A percentile compares a stretch with the other conserved stretches of the same genome.
Evolutionary conservation across 83 land plant genomes (phyloP).

Genomic region (Picea mariana): DNA sequence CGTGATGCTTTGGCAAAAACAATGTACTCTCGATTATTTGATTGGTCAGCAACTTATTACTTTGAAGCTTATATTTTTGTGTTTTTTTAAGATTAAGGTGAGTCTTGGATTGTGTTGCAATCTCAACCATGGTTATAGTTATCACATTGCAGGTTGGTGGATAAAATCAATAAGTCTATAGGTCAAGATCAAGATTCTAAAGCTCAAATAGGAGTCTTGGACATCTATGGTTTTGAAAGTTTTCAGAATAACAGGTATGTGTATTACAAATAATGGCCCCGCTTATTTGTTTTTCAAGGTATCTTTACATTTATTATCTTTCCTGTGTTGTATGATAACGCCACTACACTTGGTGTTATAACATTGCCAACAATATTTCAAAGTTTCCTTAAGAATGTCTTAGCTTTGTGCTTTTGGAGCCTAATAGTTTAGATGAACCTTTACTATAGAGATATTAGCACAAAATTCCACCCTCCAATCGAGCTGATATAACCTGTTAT

Average conservation of each 20-base stretch:
- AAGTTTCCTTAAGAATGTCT: not conserved
- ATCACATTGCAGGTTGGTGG: constrained; percentile 80
- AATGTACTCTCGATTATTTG: constrained; percentile 87
- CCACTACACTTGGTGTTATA: not conserved
- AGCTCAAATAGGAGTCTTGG: constrained; percentile 88
- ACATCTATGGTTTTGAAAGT: constrained; percentile 97
- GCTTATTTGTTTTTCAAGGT: not conserved
- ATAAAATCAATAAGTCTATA: constrained; percentile 89
- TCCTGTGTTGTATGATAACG: not conserved
- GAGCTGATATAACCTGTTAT: too few species aligned
- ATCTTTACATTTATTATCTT: not conserved
- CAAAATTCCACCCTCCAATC: too few species aligned
- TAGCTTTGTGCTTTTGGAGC: not conserved
- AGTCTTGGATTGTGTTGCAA: not conserved
- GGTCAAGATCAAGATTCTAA: constrained; percentile 87
- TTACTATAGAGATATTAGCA: not conserved
- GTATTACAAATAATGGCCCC: not conserved
- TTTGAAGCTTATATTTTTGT: not conserved
- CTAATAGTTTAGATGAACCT: not conserved
- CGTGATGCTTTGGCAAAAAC: constrained; percentile 98
- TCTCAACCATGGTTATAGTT: not conserved
- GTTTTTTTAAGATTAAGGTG: not conserved
- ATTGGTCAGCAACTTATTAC: constrained; percentile 58
- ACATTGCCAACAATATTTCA: not conserved
- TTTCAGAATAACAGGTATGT: constrained; percentile 83